Evolutionary conservation across 2,329 filamentous ascomycete genomes (phyloP).

Genomic region (Exserohilum rostratum): DNA sequence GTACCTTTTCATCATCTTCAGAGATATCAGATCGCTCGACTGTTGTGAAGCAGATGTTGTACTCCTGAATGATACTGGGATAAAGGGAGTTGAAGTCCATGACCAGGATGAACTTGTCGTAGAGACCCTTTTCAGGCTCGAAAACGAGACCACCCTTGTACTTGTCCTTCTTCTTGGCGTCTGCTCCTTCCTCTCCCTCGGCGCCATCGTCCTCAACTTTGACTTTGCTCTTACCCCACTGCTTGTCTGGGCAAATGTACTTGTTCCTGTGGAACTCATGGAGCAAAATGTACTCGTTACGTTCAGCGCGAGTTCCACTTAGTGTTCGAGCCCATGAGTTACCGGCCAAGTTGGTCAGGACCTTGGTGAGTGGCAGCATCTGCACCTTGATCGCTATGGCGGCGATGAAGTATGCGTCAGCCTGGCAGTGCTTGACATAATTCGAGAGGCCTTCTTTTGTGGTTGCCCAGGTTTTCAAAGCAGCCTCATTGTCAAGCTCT

Average conservation of each 20-base stretch:
- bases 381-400: slow-evolving; percentile 88
- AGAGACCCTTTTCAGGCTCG: slow-evolving; percentile 94
- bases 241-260: slow-evolving; percentile 97
- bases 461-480: slow-evolving; percentile 83
- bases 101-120: slow-evolving; percentile 97
- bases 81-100: slow-evolving; percentile 99
- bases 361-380: slow-evolving; percentile 90
- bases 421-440: slow-evolving; percentile 91
- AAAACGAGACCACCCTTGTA: slow-evolving; percentile 99
- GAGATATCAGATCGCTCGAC: slow-evolving; percentile 76
- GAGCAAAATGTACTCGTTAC: slow-evolving; percentile 98
- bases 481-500: slow-evolving; percentile 87
- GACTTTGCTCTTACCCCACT: slow-evolving; percentile 75
- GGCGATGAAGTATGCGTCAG: slow-evolving; percentile 94
- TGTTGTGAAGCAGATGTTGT: slow-evolving; percentile 99
- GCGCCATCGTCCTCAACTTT: slow-evolving; percentile 75
- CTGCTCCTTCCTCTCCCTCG: slow-evolving; percentile 69
- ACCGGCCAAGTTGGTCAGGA: slow-evolving; percentile 92
- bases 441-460: slow-evolving; percentile 87
- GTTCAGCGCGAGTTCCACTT: slow-evolving; percentile 92
- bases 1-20: slow-evolving; percentile 85
- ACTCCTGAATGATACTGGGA: slow-evolving; percentile 98
- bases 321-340: slow-evolving; percentile 98
- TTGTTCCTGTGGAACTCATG: slow-evolving; percentile 97
- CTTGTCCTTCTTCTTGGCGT: slow-evolving; percentile 97